Base-by-base conservation (phyloP, 805 yeast genomes). In the Lachancea quebecensis region DNA sequence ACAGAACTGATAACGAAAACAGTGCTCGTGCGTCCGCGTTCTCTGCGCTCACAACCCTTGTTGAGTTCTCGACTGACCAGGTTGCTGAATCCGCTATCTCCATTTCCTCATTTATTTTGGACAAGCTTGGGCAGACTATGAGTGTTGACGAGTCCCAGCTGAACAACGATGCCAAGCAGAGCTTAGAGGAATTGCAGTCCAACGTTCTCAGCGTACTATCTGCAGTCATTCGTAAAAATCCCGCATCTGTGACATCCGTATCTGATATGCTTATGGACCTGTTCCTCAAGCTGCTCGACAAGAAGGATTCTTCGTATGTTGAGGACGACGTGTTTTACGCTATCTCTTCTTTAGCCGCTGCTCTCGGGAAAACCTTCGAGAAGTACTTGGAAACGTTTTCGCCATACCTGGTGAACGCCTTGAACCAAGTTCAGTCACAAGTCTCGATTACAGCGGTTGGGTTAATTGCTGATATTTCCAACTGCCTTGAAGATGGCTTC, bases 291-390 rank as follows among this genome's bases (percentile, higher is more conserved):
- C 70, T 93, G 58, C 71, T 93, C 60, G 79, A 59, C 54, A 72
- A 70, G 66, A 70, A 69, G 56, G 79, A 82, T 65, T 79, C 95
- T 9, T 68, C 88, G 41, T 62, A 55, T 45, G 81, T 91, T 44
- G 99, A 93, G 65, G 99, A 93, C 67, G 99, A 93, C 64, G 80
- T 93, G 8, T 86, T 89, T 64, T 86, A 88, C 60, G 95, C 96
- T 12, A 79, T 93, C 52, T 84, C 96, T 31, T 86, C 98, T 0
- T 76, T 93, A 49, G 93, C 98, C 2, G 75, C 85, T 35, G 84
- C 96, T 1, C 68, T 86, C 53, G 95, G 84, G 46, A 74, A 70
- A 35, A 71, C 73, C 17, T 93, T 93, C 62, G 73, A 73, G 55
- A 79, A 78, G 56, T 93, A 87, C 64, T 79, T 90, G 81, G 81